Evolutionary conservation across 345 rosid species (phyloP), one percentile per base, ranked within the genome.

Genomic region (Gossypium rotundifolium): DNA sequence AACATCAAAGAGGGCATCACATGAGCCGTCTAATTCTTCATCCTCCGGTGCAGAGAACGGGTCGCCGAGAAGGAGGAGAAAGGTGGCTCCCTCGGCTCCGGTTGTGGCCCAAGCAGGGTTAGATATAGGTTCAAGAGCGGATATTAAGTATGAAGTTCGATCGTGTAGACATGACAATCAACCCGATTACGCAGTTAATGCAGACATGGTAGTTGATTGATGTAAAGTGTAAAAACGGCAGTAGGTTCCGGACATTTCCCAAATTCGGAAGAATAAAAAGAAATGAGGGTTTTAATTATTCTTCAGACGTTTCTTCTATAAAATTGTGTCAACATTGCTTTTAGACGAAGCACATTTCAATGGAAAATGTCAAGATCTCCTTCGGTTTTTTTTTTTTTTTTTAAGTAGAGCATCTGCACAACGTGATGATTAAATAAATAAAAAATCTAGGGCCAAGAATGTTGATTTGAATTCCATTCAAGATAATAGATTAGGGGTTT

Each of bases 1-100:
- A 42, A 89, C 89, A 11, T 85, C 97, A n/a, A 95, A 95, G 82
- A 82, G 99, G 82, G 75, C 87, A 0, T 86, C 89, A 44, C 89
- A 86, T 48, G 91, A 85, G 80, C 86, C 86, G 0, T 64, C 87
- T 2, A 84, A 84, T 1, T 84, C 90, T 0, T 77, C 89, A 17
- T 81, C 84, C 2, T 82, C 84, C 17, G 42, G 53, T 0, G 77
- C 87, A n/a, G 90, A 80, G 0, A 83, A 67, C 46, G 90, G 81
- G 66, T 75, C 86, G 42, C 79, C 84, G 0, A 91, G 90, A 87
- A 81, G 91, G 84, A 78, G 92, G 83, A 88, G 78, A 82, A 89
- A 83, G 79, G 77, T 13, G 45, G 81, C 42, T 29, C 78, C 54
- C 17, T 27, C 76, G 22, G 75, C 75, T 71, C 65, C 75, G 13